Evolutionary conservation across 2,329 filamentous ascomycete genomes (phyloP), one percentile per base, ranked within the genome.

Genomic region (Diaporthe citrichinensis): DNA sequence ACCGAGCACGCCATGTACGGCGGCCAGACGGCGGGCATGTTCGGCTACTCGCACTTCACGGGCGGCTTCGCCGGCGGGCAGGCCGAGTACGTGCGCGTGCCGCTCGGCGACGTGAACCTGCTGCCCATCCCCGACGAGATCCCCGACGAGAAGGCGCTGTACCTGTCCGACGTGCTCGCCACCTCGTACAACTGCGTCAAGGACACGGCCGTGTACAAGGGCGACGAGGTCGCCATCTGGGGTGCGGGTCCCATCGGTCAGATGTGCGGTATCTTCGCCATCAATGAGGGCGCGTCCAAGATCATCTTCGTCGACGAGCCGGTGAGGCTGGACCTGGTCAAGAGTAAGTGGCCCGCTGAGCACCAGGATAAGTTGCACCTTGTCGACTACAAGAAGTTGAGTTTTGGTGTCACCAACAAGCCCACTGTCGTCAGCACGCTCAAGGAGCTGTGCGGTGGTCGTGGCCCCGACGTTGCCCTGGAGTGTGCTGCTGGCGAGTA

Each of bases 21-120:
- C 17, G 91, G 92, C 2, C 89, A 92, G 69, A 96, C 94, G 5
- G 89, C 94, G 0, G 95, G 92, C 25, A 92, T 94, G 78, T 94
- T 94, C 80, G 92, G 93, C 1, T 94, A 94, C 80, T 92, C 91
- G 3, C 93, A 95, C 81, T 94, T 98, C 81, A 95, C 94, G 0
- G 95, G 95, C 9, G 95, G 95, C 0, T 98, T 96, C 81, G 94
- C 95, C 0, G 95, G 95, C 67, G 95, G 95, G 0, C 95, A 98
- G 84, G 94, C 95, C 5, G 95, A 98, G 84, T 98, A 95, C 80
- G 93, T 96, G 0, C 90, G 95, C 10, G 94, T 97, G 10, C 95
- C 95, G 0, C 90, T 92, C 41, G 95, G 92, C 39, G 94, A 97
- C 79, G 92, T 95, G 76, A 98, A 98, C 81, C 87, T 98, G 31